Base-by-base conservation (phyloP, 2,329 filamentous ascomycete genomes). In the Colletotrichum sp. region DNA sequence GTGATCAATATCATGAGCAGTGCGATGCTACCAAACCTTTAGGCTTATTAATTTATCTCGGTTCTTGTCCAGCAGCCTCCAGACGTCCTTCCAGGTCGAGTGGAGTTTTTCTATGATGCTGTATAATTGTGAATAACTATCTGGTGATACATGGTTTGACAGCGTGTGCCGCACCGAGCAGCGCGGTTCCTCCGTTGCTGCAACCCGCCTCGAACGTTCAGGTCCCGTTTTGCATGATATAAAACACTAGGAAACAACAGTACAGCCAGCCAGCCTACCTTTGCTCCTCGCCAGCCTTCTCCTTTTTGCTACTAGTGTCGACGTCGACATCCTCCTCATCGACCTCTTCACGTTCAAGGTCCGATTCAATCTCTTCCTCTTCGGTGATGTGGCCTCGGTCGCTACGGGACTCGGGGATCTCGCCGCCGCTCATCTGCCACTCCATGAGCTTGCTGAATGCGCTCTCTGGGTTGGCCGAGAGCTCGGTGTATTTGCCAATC, bases 371-470 rank as follows among this genome's bases (percentile, higher is more conserved):
- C 79, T 88, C 87, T 80, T 91, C 89, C 6, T 80, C 83, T 80
- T 91, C 89, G 0, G 87, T 88, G 56, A 91, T 86, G 73, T 87
- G 84, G 5, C 84, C 83, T 63, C 76, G 81, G 38, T 87, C 85
- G 34, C 70, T 52, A 6, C 74, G 71, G 48, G 73, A 69, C 5
- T 88, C 83, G 1, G 88, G 83, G 10, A 88, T 81, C 71, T 98
- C 95, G 10, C 94, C 94, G 14, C 96, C 96, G 80, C 91, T 97
- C 92, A 98, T 94, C 86, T 99, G 97, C 96, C 96, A 98, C 85
- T 98, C 96, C 97, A 99, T 99, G 69, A 99, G 88, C 85, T 94
- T 97, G 80, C 93, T 96, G 82, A 99, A 99, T 3, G 96, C 95
- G 68, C 96, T 97, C 12, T 94, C 87, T 18, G 91, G 90, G 75